Evolutionary conservation across 768 basidiomycete species (phyloP), one percentile per base, ranked within the genome.

Genomic region (Pisolithus microcarpus): DNA sequence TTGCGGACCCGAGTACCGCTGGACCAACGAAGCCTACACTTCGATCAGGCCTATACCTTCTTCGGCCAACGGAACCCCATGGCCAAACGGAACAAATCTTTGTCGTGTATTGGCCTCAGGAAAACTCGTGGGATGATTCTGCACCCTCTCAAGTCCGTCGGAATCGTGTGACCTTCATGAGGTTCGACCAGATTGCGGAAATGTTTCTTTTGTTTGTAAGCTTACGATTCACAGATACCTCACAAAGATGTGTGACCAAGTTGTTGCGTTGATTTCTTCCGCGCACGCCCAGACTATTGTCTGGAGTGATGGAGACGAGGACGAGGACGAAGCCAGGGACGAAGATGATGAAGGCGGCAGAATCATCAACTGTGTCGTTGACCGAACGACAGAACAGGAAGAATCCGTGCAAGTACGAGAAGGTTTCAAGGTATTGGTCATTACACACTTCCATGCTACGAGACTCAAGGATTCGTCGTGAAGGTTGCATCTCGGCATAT

Each of bases 31-130:
- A 28, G 15, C 69, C 70, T 4, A 53, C 48, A 10, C 63, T 80
- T 16, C 69, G 73, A 8, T 75, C 79, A 13, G 79, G 79, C 10
- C 57, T 80, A 3, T 80, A 80, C 49, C 51, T 75, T 19, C 61
- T 75, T 26, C 61, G 62, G 21, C 36, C 37, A 15, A 23, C 43
- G 7, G 37, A 51, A 10, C 45, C 18, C 18, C 19, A 46, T 13
- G 37, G 36, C 5, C n/a, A 21, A 53, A 52, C 13, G 24, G 57
- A 65, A 11, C 52, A 62, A 16, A 45, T 75, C 3, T 76, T 75
- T 47, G 69, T 77, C 10, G 56, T 80, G 1, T 81, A 75, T 51
- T 81, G 80, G 80, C 80, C 79, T 0, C 76, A 81, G 50, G 70
- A 77, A 18, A 69, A 60, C 2, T 79, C 79, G 0, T 81, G 79